A percentile compares a stretch with the other conserved stretches of the same genome.
phyloP scores from a whole-genome alignment of 2,329 filamentous ascomycete genomes.

The Fusarium chuoi region DNA sequence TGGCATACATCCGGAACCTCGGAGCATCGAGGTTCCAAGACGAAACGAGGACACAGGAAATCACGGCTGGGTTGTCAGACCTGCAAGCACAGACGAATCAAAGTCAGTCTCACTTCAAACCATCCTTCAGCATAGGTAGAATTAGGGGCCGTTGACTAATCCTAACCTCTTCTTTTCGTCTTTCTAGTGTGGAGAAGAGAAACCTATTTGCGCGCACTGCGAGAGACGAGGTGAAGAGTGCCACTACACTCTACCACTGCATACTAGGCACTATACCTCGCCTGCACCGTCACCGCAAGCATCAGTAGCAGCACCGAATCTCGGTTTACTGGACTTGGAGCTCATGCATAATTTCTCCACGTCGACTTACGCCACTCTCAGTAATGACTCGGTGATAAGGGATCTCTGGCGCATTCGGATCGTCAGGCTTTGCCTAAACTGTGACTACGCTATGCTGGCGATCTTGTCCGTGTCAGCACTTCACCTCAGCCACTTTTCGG shows the following conservation, averaged over 20 bases:
- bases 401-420: neutral
- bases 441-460: neutral
- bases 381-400: neutral
- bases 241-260: rapidly evolving
- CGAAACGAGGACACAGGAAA: neutral
- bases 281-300: neutral
- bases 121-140: no score
- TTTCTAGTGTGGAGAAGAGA: neutral
- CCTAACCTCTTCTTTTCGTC: no score
- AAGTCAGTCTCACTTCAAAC: neutral
- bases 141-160: no score
- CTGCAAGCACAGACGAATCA: neutral
- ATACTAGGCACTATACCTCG: neutral
- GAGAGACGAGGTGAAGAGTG: neutral
- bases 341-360: neutral
- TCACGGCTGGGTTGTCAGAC: neutral
- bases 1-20: neutral
- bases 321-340: neutral
- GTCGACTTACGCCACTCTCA: neutral
- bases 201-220: neutral
- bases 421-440: neutral
- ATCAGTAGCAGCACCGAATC: rapidly evolving
- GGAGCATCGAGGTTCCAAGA: neutral
- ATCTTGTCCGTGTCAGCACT: neutral
- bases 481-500: neutral